phyloP scores from a whole-genome alignment of 352 stramenopile species.

The Phytophthora aleatoria region DNA sequence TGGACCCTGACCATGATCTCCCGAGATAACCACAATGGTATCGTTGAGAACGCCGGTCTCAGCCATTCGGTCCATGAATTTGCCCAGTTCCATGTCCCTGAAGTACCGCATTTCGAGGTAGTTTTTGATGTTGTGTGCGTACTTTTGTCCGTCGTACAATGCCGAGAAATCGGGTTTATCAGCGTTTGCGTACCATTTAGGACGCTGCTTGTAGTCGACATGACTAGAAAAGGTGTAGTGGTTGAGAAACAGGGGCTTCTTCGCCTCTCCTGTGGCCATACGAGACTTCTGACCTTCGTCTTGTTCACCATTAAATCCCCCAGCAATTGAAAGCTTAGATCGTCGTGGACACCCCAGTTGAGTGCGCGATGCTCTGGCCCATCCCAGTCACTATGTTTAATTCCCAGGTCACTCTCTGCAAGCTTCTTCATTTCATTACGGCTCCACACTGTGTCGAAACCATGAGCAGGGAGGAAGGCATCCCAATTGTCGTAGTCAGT shows the following conservation, averaged over 20 bases:
- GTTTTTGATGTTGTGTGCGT: slow-evolving; percentile 28
- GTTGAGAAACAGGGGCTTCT: slow-evolving; percentile 54
- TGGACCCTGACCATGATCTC: slow-evolving; percentile 54
- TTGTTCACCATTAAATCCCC: slow-evolving; percentile 53
- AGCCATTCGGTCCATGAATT: slow-evolving; percentile 59
- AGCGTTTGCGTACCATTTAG: slow-evolving; percentile 40
- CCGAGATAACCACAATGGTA: slow-evolving; percentile 54
- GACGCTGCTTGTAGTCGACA: slow-evolving; percentile 35
- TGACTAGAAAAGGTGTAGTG: slow-evolving; percentile 70
- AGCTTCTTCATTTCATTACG: slow-evolving; percentile 46
- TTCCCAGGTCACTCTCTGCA: slow-evolving; percentile 38
- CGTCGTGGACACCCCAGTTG: slow-evolving; percentile 58
- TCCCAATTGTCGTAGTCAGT: slow-evolving; percentile 53
- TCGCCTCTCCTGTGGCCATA: slow-evolving; percentile 16
- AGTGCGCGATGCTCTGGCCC: slow-evolving; percentile 12
- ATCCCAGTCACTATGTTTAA: slow-evolving; percentile 51
- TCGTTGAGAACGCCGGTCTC: slow-evolving; percentile 47
- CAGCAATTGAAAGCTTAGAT: slow-evolving; percentile 50
- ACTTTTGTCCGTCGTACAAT: slow-evolving; percentile 34
- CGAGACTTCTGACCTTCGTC: slow-evolving; percentile 29
- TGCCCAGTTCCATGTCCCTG: slow-evolving; percentile 45
- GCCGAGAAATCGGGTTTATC: slow-evolving; percentile 44
- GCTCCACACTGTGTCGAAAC: slow-evolving; percentile 51
- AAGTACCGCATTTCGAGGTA: slow-evolving; percentile 64
- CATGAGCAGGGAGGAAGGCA: slow-evolving; percentile 46